Evolutionary conservation across 2,329 filamentous ascomycete species (phyloP).

Genomic region (Chaetothyriales sp.): DNA sequence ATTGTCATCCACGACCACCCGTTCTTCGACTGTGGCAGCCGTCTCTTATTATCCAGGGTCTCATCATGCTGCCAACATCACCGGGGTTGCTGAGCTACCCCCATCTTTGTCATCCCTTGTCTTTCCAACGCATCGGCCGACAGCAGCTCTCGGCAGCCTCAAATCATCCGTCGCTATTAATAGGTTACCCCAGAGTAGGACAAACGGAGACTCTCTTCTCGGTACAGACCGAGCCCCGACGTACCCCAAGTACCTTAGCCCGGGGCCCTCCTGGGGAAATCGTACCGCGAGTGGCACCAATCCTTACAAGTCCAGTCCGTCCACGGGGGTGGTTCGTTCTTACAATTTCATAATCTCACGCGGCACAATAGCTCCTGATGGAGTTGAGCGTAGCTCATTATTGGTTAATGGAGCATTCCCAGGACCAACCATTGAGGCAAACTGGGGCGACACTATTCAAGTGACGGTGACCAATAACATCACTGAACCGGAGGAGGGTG

Average conservation of each 20-base stretch:
- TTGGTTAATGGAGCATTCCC: constrained; percentile 32
- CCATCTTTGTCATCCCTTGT: constrained; percentile 5
- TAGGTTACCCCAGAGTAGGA: constrained; percentile 7
- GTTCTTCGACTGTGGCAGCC: not conserved
- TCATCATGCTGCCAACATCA: constrained; percentile 4
- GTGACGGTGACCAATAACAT: constrained; percentile 25
- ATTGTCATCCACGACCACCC: no score
- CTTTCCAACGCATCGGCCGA: constrained; percentile 2
- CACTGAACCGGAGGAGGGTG: constrained; percentile 21
- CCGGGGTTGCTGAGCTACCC: constrained; percentile 6
- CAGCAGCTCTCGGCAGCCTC: constrained; percentile 1
- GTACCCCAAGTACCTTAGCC: constrained; percentile 7
- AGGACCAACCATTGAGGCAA: constrained; percentile 39
- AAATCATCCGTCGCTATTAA: constrained; percentile 6
- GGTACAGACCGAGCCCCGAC: constrained; percentile 11
- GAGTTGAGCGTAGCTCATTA: constrained; percentile 18
- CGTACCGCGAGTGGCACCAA: constrained; percentile 10
- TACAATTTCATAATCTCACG: constrained; percentile 21
- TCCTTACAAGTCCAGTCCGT: constrained; percentile 7
- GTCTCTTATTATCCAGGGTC: not conserved
- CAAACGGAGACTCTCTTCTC: constrained; percentile 11
- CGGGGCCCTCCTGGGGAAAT: constrained; percentile 4
- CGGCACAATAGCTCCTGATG: constrained; percentile 20
- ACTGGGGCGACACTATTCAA: constrained; percentile 19
- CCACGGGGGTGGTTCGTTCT: constrained; percentile 18